phyloP scores from a whole-genome alignment of 176 grass and related monocot genomes.

The Eleusine coracana region DNA sequence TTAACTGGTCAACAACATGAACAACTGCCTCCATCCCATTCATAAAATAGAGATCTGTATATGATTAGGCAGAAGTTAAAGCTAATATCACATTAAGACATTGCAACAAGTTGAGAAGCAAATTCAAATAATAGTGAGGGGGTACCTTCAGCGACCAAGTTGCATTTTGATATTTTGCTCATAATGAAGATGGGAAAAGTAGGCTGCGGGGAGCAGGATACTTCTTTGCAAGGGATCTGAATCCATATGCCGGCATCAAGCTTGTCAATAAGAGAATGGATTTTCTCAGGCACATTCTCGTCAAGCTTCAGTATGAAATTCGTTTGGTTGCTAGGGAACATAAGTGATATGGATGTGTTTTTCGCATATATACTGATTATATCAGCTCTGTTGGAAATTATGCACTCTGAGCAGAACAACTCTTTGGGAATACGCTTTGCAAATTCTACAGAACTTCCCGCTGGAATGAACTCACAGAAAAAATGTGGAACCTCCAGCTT shows the following conservation, averaged over 20 bases:
- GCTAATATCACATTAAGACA: slow-evolving; percentile 43
- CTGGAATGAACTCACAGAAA: slow-evolving; percentile 69
- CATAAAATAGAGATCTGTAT: slow-evolving; percentile 77
- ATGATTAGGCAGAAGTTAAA: slow-evolving; percentile 39
- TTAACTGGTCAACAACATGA: slow-evolving; percentile 65
- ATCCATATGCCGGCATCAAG: slow-evolving; percentile 85
- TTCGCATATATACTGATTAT: slow-evolving; percentile 64
- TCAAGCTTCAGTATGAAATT: slow-evolving; percentile 61
- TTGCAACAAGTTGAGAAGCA: slow-evolving; percentile 38
- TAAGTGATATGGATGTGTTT: slow-evolving; percentile 76
- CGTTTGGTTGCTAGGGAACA: slow-evolving; percentile 44
- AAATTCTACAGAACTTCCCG: slow-evolving; percentile 58
- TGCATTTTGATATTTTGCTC: slow-evolving; percentile 62
- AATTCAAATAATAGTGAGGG: slow-evolving; percentile 1
- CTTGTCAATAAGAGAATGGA: slow-evolving; percentile 63
- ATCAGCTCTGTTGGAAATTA: slow-evolving; percentile 53
- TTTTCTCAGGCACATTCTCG: slow-evolving; percentile 60
- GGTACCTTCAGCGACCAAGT: slow-evolving; percentile 80
- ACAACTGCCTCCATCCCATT: slow-evolving; percentile 53
- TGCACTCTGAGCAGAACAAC: slow-evolving; percentile 65
- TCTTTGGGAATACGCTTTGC: slow-evolving; percentile 63
- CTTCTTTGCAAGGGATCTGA: slow-evolving; percentile 64
- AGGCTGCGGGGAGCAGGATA: slow-evolving; percentile 41
- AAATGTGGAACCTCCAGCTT: slow-evolving; percentile 69
- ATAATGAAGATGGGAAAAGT: slow-evolving; percentile 66